Percentiles rank a stretch among this genome's conserved stretches.
Conservation (phyloP, 768 basidiomycete genomes). For the Sutorius australiensis region DNA sequence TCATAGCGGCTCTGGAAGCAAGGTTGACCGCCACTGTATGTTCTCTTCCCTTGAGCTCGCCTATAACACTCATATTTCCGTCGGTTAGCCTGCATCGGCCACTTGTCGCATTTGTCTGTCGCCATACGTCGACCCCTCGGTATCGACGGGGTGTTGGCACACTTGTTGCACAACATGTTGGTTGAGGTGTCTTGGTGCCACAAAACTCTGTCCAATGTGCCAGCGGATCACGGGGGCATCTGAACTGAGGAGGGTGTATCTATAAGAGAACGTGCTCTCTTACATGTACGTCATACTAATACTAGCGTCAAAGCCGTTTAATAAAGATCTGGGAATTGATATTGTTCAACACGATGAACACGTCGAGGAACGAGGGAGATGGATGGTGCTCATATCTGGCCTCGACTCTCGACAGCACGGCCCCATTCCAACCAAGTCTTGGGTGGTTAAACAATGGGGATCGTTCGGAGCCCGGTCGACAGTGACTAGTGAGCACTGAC, state of each 20-base stretch:
- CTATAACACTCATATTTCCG: slow-evolving; percentile 23
- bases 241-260: slow-evolving; percentile 74
- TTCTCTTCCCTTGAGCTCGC: slow-evolving; percentile 28
- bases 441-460: slow-evolving; percentile 44
- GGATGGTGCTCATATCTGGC: slow-evolving; percentile 77
- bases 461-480: slow-evolving; percentile 23
- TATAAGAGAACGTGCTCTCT: slow-evolving; percentile 34
- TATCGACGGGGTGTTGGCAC: slow-evolving; percentile 86
- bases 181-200: slow-evolving; percentile 79
- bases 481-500: background rate
- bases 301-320: background rate
- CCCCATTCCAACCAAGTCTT: slow-evolving; percentile 45
- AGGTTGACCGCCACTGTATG: slow-evolving; percentile 58
- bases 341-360: slow-evolving; percentile 2
- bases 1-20: slow-evolving; percentile 55
- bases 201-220: slow-evolving; percentile 82
- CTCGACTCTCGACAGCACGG: slow-evolving; percentile 63
- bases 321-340: slow-evolving; percentile 4
- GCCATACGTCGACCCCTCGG: slow-evolving; percentile 71
- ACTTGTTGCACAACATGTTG: slow-evolving; percentile 81
- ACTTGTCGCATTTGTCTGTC: slow-evolving; percentile 80
- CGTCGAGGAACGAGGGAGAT: background rate
- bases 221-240: slow-evolving; percentile 76
- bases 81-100: slow-evolving; percentile 15
- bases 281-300: slow-evolving; percentile 1